Conservation (phyloP, 495 filamentous ascomycete species). For the Penicillium canescens region DNA sequence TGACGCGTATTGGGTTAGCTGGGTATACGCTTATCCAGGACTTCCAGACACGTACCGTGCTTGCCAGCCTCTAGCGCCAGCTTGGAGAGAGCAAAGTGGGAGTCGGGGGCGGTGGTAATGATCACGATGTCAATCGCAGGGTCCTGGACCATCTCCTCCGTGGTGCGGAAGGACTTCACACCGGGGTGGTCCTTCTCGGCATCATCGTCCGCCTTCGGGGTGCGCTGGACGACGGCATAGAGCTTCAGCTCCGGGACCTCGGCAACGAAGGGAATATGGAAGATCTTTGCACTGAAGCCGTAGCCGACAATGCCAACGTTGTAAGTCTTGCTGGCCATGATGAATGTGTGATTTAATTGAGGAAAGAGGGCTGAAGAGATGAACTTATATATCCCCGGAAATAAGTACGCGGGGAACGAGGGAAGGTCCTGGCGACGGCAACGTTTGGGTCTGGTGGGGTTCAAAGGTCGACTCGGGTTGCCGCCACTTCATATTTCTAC, state of each 20-base stretch:
- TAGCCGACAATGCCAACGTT: constrained; percentile 66
- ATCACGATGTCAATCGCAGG: constrained; percentile 68
- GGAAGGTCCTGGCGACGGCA: constrained; percentile 48
- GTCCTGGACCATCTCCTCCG: constrained; percentile 66
- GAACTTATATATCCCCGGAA: constrained; percentile 26
- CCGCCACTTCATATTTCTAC: neutral
- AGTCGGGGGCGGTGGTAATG: constrained; percentile 73
- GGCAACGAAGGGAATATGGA: constrained; percentile 86
- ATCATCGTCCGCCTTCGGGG: constrained; percentile 62
- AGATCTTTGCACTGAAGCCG: constrained; percentile 81
- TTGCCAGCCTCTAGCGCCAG: constrained; percentile 72
- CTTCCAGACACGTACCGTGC: constrained; percentile 49
- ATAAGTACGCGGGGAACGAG: constrained; percentile 17
- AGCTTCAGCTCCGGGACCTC: constrained; percentile 64
- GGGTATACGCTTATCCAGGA: neutral
- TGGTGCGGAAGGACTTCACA: constrained; percentile 61
- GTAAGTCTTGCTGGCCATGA: constrained; percentile 49
- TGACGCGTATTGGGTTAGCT: neutral
- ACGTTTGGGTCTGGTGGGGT: constrained; percentile 27
- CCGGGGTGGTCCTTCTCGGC: constrained; percentile 66
- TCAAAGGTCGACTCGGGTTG: constrained; percentile 5
- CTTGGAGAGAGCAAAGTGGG: constrained; percentile 67
- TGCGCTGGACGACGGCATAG: constrained; percentile 79
- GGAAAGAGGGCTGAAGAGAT: neutral
- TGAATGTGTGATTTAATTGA: constrained; percentile 7